Evolutionary conservation across 2,329 filamentous ascomycete species (phyloP), one percentile per base, ranked within the genome.

Genomic region (Beauveria australis): DNA sequence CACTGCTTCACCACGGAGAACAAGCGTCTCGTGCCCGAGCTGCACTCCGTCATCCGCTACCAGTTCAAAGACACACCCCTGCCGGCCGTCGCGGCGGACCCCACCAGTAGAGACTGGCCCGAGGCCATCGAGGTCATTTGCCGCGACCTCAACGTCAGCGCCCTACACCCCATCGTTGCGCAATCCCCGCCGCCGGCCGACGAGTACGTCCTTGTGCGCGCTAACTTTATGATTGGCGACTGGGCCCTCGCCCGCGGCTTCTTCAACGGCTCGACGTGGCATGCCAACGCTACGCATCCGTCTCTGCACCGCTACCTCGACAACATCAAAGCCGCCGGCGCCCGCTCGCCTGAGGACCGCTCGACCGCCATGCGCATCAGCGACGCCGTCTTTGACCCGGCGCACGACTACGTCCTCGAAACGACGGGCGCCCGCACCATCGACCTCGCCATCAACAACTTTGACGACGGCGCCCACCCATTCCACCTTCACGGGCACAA

Each of bases 401-500:
- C 63, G 0, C 64, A 47, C 0, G 73, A 78, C 19, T 77, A 79
- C 51, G 78, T 82, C 44, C 66, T 81, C 28, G 75, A 85, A 63
- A 75, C 79, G 2, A 71, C 73, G 0, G 80, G 83, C 55, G 75
- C 84, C 30, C 75, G 82, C 33, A 76, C 76, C 41, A 76, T 84
- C 41, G 82, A 83, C 2, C 78, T 81, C 30, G 76, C 85, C 63
- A 86, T 86, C 69, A 85, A 85, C 52, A 66, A 80, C 48, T 85
- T 82, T 7, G 83, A 87, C 68, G 76, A 87, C 48, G 67, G 73
- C 5, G 69, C 68, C 0, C 73, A 75, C 24, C 73, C 72, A 0
- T 75, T 75, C 37, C 84, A 88, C 70, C 73, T 88, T 0, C 86
- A 87, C 69, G 83, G 83, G 0, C 81, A 85, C 69, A 76, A 76